Evolutionary conservation across 2,329 filamentous ascomycete species (phyloP).

Genomic region (Fonsecaea erecta): DNA sequence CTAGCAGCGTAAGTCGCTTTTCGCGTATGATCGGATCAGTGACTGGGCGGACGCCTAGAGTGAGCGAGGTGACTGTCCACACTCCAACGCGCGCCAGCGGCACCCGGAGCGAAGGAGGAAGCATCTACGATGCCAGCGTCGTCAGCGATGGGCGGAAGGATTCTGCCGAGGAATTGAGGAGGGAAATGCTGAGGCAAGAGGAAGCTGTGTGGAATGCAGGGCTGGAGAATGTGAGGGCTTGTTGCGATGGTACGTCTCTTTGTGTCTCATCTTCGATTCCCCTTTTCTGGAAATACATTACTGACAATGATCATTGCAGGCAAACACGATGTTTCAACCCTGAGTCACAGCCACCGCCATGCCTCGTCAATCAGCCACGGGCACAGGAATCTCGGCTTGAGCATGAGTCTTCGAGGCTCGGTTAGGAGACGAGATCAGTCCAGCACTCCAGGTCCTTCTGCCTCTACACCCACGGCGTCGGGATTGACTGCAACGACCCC

Average conservation of each 20-base stretch:
- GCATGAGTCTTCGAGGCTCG: slow-evolving; percentile 32
- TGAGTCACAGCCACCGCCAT: slow-evolving; percentile 34
- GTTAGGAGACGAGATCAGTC: slow-evolving; percentile 27
- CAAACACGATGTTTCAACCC: slow-evolving; percentile 37
- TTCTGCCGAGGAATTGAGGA: slow-evolving; percentile 80
- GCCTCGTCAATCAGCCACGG: slow-evolving; percentile 17
- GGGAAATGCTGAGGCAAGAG: slow-evolving; percentile 70
- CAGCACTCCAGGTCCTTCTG: slow-evolving; percentile 19
- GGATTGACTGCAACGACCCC: slow-evolving; percentile 12
- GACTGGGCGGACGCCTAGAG: slow-evolving; percentile 50
- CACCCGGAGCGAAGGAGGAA: slow-evolving; percentile 35
- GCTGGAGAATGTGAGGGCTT: slow-evolving; percentile 93
- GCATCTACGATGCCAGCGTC: slow-evolving; percentile 47
- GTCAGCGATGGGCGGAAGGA: slow-evolving; percentile 58
- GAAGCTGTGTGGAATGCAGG: slow-evolving; percentile 72
- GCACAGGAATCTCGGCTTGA: slow-evolving; percentile 31
- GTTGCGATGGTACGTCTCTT: slow-evolving; percentile 82
- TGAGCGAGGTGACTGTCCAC: slow-evolving; percentile 12
- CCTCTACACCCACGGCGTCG: neutral
- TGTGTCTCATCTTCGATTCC: neutral
- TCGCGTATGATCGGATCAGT: slow-evolving; percentile 53
- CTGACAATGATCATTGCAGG: slow-evolving; percentile 26
- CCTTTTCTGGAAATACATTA: neutral
- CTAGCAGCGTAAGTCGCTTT: slow-evolving; percentile 36
- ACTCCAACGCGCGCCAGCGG: slow-evolving; percentile 25